These are phyloP conservation scores for Gossypioides kirkii DNA, from an alignment of 345 rosid genomes.

Conservation along the genomic window DNA sequence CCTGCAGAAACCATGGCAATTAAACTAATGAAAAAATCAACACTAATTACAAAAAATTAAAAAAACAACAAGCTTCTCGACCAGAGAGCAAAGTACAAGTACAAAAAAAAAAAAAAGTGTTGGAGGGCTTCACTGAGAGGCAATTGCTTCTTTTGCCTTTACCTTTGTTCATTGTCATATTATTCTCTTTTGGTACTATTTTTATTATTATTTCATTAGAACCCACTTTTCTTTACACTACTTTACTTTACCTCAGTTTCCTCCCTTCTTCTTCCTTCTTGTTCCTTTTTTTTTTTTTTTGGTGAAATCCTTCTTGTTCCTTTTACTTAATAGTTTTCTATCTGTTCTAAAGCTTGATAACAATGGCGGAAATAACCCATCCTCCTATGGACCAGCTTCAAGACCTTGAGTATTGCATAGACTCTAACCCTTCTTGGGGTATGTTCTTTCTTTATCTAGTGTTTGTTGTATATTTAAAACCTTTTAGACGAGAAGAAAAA, in stretches of 20 bases:
- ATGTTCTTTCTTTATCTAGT: conserved; percentile 3
- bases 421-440: conserved; percentile 99
- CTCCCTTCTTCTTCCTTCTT: conserved; percentile 12
- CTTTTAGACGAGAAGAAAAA: not conserved
- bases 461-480: not conserved
- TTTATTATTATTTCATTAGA: not conserved
- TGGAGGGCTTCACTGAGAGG: conserved; percentile 16
- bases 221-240: conserved; percentile 29
- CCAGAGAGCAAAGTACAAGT: not conserved
- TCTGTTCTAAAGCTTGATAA: conserved; percentile 3
- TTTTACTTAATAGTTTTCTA: not conserved
- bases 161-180: conserved; percentile 16
- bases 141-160: conserved; percentile 24
- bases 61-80: not conserved
- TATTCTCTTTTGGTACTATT: conserved; percentile 24
- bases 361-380: conserved; percentile 63
- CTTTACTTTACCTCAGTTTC: conserved; percentile 13
- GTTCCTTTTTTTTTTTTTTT: no score
- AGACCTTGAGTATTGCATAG: conserved; percentile 99
- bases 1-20: not conserved
- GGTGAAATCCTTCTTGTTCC: conserved; percentile 13
- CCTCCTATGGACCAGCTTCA: conserved; percentile 95
- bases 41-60: not conserved
- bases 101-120: conserved; percentile 17
- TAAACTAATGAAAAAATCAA: not conserved